These are phyloP conservation scores for Pulveroboletus sp. DNA, from an alignment of 768 basidiomycete genomes.

Conservation along the genomic window DNA sequence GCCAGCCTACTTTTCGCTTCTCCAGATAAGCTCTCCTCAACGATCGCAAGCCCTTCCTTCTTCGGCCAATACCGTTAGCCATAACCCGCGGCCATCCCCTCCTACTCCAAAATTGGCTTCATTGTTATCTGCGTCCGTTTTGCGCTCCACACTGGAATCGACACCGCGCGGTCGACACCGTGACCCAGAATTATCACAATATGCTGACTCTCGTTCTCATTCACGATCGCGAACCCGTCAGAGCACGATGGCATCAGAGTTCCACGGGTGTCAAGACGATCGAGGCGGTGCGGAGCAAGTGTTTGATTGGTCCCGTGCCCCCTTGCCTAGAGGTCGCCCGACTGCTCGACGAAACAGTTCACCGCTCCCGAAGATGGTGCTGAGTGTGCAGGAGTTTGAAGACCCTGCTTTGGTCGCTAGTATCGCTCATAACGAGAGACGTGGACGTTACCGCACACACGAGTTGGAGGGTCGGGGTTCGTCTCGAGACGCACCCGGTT, in stretches of 20 bases:
- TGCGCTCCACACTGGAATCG: slow-evolving; percentile 36
- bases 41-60: slow-evolving; percentile 40
- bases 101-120: slow-evolving; percentile 55
- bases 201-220: slow-evolving; percentile 38
- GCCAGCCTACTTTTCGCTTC: slow-evolving; percentile 72
- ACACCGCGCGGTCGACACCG: slow-evolving; percentile 56
- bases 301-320: slow-evolving; percentile 46
- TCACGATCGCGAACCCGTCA: slow-evolving; percentile 40
- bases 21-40: slow-evolving; percentile 49
- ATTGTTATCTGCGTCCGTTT: slow-evolving; percentile 31
- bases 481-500: slow-evolving; percentile 55
- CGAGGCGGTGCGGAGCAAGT: slow-evolving; percentile 42
- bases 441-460: slow-evolving; percentile 55
- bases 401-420: slow-evolving; percentile 27
- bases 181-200: slow-evolving; percentile 33
- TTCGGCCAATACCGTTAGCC: slow-evolving; percentile 41
- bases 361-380: slow-evolving; percentile 49
- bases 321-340: slow-evolving; percentile 44
- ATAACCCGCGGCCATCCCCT: slow-evolving; percentile 47
- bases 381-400: slow-evolving; percentile 35
- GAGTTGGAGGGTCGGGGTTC: slow-evolving; percentile 47
- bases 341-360: slow-evolving; percentile 54
- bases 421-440: slow-evolving; percentile 26
- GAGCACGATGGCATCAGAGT: slow-evolving; percentile 6
- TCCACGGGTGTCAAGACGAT: slow-evolving; percentile 20